phyloP scores from a whole-genome alignment of 2,329 filamentous ascomycete genomes.

The Scedosporium aurantiacum region DNA sequence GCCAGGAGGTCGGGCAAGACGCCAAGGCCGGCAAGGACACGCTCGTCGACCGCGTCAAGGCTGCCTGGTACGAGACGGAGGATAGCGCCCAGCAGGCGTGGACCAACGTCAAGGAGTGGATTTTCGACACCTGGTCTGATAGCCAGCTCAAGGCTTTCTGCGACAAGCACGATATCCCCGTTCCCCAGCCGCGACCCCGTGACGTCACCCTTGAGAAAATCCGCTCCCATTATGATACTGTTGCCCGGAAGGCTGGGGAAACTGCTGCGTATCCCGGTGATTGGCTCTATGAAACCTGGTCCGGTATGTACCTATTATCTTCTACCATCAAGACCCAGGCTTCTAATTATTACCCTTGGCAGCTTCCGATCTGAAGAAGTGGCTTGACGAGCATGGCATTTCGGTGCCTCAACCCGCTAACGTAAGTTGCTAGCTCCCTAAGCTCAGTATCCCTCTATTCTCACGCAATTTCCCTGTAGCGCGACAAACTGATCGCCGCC shows the following conservation, averaged over 20 bases:
- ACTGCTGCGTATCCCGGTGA: slow-evolving; percentile 80
- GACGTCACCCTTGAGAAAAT: slow-evolving; percentile 69
- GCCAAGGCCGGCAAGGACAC: slow-evolving; percentile 58
- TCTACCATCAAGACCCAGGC: neutral
- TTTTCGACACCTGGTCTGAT: slow-evolving; percentile 90
- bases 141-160: slow-evolving; percentile 89
- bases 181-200: slow-evolving; percentile 76
- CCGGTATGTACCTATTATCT: slow-evolving; percentile 24
- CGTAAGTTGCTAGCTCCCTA: slow-evolving; percentile 18
- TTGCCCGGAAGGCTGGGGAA: slow-evolving; percentile 65
- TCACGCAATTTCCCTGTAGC: slow-evolving; percentile 25
- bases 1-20: slow-evolving; percentile 55
- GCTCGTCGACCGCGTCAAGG: slow-evolving; percentile 58
- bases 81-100: slow-evolving; percentile 66
- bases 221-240: slow-evolving; percentile 68
- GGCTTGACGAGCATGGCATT: slow-evolving; percentile 81
- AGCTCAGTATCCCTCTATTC: too few species aligned
- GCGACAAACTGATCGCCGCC: slow-evolving; percentile 78
- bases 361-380: slow-evolving; percentile 87
- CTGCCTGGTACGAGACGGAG: slow-evolving; percentile 66
- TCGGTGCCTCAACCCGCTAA: slow-evolving; percentile 72
- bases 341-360: neutral
- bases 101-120: slow-evolving; percentile 71
- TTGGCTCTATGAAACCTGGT: slow-evolving; percentile 89
- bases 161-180: slow-evolving; percentile 77